Evolutionary conservation across 345 rosid species (phyloP).

Genomic region (Gossypium arboreum): DNA sequence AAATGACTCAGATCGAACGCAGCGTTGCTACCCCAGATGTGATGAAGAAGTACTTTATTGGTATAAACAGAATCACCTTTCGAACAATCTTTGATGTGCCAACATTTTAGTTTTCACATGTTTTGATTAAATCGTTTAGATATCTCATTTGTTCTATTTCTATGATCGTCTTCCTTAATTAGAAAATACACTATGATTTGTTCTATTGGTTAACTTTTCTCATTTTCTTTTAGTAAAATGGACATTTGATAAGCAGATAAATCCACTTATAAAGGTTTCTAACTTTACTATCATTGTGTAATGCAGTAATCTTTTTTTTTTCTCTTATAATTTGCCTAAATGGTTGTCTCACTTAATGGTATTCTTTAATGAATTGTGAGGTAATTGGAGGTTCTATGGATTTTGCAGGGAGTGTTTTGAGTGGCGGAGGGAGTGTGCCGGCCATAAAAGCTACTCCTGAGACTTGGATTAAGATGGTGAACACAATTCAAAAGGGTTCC

Average conservation of each 20-base stretch:
- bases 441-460: slow-evolving; percentile 52
- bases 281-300: background rate
- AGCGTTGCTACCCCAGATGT: slow-evolving; percentile 58
- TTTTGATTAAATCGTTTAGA: background rate
- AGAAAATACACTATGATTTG: background rate
- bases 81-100: background rate
- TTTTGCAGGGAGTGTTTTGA: slow-evolving; percentile 71
- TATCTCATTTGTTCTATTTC: background rate
- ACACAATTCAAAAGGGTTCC: slow-evolving; percentile 55
- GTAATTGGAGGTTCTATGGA: slow-evolving; percentile 7
- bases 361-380: background rate
- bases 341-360: background rate
- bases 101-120: background rate
- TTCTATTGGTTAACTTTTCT: background rate
- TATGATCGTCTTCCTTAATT: background rate
- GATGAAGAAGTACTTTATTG: slow-evolving; percentile 63
- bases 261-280: too few relatives aligned
- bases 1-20: slow-evolving; percentile 90
- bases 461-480: slow-evolving; percentile 68
- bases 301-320: background rate
- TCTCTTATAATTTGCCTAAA: background rate
- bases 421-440: slow-evolving; percentile 91
- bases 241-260: too few relatives aligned
- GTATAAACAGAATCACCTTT: slow-evolving; percentile 23
- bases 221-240: too few relatives aligned